These are phyloP conservation scores for Pinus taeda DNA, from an alignment of 75 land plant genomes.

Conservation along the genomic window DNA sequence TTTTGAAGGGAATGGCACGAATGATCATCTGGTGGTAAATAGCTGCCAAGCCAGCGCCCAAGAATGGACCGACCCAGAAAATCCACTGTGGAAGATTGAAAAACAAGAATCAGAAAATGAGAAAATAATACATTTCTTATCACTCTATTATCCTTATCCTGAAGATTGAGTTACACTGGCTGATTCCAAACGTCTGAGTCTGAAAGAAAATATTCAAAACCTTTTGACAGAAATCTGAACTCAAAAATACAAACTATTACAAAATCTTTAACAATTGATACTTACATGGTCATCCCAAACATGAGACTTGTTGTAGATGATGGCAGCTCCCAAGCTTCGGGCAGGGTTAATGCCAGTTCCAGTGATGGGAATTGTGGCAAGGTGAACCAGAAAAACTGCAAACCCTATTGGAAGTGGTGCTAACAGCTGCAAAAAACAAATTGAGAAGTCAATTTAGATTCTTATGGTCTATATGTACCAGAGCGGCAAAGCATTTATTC, in stretches of 20 bases:
- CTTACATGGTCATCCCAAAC: slow-evolving; percentile 30
- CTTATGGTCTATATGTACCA: no score
- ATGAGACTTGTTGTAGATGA: slow-evolving; percentile 31
- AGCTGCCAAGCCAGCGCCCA: slow-evolving; percentile 70
- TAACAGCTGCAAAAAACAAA: background rate
- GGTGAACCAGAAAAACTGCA: slow-evolving; percentile 43
- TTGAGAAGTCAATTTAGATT: no score
- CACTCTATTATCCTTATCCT: no score
- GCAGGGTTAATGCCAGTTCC: slow-evolving; percentile 50
- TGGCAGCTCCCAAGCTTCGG: slow-evolving; percentile 34
- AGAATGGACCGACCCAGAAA: slow-evolving; percentile 78
- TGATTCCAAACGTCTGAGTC: no score
- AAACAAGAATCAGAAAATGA: no score
- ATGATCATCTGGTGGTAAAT: slow-evolving; percentile 61
- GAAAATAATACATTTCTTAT: no score
- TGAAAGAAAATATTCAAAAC: no score
- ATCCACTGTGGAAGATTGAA: slow-evolving; percentile 43
- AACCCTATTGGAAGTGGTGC: slow-evolving; percentile 50
- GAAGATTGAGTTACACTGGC: no score
- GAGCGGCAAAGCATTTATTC: no score
- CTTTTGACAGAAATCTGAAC: no score
- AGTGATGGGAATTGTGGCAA: slow-evolving; percentile 45
- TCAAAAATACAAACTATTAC: no score
- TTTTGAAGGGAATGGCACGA: slow-evolving; percentile 70
- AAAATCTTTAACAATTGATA: no score